Evolutionary conservation across 108 stramenopile species (phyloP), one percentile per base, ranked within the genome.

Genomic region (Cylindrotheca closterium): DNA sequence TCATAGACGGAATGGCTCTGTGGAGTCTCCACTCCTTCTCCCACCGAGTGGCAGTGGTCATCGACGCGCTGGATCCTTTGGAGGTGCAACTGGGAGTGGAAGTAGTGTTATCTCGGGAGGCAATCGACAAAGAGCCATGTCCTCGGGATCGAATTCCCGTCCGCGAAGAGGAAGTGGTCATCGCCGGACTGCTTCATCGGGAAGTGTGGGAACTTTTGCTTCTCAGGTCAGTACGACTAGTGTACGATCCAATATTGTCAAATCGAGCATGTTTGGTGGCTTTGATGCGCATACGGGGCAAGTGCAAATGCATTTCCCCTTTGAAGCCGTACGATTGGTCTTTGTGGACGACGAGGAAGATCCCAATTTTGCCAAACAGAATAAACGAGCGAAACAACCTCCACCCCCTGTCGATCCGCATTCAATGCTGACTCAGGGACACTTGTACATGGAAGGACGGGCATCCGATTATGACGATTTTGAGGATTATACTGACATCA

Each of bases 301-400:
- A 26, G 69, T 83, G 15, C 73, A 67, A 37, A 71, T 89, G 58
- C 83, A 86, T 50, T 78, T 75, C 21, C 88, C 88, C 8, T 79
- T 77, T 51, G 83, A 84, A 56, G 62, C 64, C 28, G 73, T 86
- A 54, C 73, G 79, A 12, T 58, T 89, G 24, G 70, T 84, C 25
- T 82, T 85, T 80, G 77, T 82, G 30, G 68, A 79, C 7, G 55
- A 77, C 3, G 74, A 76, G 28, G 28, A 79, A 26, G 71, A 79
- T 56, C 7, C 7, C 37, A 42, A 42, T 15, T 10, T 10, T 15
- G 15, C 7, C 37, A 42, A 62, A 12, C 26, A 62, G 2, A 4
- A 50, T 49, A 27, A 17, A 52, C 48, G 52, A 24, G 52, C 51
- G 1, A n/a, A n/a, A n/a, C n/a, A n/a, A n/a, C n/a, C n/a, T n/a